Evolutionary conservation across 495 filamentous ascomycete species (phyloP).

Genomic region (Opeltia flavorubescens): DNA sequence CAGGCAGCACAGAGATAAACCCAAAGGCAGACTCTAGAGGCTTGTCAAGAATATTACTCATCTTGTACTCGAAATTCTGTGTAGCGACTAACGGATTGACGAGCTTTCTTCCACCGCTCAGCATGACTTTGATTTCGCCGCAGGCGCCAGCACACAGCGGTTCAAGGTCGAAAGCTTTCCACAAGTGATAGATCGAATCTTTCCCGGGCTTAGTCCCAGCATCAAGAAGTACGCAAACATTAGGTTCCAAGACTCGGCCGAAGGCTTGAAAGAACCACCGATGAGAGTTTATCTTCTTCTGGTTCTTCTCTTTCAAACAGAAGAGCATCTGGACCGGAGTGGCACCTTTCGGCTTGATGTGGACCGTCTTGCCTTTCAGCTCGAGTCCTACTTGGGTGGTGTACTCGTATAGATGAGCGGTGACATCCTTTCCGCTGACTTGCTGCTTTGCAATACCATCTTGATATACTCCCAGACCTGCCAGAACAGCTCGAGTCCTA

Average conservation of each 20-base stretch:
- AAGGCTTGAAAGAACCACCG: constrained; percentile 99
- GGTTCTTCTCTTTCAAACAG: constrained; percentile 98
- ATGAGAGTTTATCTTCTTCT: constrained; percentile 99
- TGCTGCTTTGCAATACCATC: constrained; percentile 98
- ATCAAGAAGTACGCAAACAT: constrained; percentile 92
- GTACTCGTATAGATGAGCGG: constrained; percentile 98
- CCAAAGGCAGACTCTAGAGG: constrained; percentile 95
- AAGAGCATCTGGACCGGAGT: constrained; percentile 94
- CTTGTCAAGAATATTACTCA: constrained; percentile 98
- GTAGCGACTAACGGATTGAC: constrained; percentile 89
- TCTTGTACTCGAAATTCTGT: constrained; percentile 99
- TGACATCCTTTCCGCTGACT: constrained; percentile 93
- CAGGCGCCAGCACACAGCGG: constrained; percentile 95
- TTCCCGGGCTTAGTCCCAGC: constrained; percentile 88
- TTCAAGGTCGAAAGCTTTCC: constrained; percentile 97
- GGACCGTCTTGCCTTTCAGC: constrained; percentile 77
- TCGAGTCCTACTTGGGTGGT: constrained; percentile 83
- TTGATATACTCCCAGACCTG: constrained; percentile 91
- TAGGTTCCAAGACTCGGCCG: constrained; percentile 80
- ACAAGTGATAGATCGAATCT: constrained; percentile 90
- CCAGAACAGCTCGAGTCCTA: constrained; percentile 75
- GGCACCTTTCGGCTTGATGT: constrained; percentile 56
- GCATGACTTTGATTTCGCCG: constrained; percentile 98
- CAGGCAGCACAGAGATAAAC: constrained; percentile 92
- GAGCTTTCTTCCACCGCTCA: constrained; percentile 80